A percentile compares a stretch with the other conserved stretches of the same genome.
phyloP scores from a whole-genome alignment of 1,284 basidiomycete species.

The Trichosporon sp. region DNA sequence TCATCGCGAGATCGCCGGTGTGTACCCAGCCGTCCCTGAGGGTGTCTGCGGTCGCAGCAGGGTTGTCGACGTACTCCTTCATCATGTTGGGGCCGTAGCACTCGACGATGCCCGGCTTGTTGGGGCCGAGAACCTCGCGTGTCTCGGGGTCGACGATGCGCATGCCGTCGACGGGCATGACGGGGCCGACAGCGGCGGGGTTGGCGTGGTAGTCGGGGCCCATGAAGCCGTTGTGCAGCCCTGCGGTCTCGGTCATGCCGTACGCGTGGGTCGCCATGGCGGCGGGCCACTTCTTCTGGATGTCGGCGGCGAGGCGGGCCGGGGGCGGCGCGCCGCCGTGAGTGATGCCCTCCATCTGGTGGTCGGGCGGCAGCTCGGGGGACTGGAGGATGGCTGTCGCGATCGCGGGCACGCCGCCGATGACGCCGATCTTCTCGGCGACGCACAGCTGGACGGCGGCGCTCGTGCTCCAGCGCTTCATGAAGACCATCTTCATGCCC shows the following conservation, averaged over 20 bases:
- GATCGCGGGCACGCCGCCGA: constrained; percentile 45
- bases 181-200: constrained; percentile 26
- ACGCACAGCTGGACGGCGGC: constrained; percentile 34
- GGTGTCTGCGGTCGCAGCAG: constrained; percentile 24
- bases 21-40: constrained; percentile 44
- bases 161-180: constrained; percentile 34
- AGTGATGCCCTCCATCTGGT: constrained; percentile 34
- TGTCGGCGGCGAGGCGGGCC: constrained; percentile 33
- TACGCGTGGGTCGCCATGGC: constrained; percentile 32
- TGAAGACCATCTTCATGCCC: constrained; percentile 39
- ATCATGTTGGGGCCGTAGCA: constrained; percentile 42
- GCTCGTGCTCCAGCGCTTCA: constrained; percentile 33
- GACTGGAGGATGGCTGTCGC: constrained; percentile 36
- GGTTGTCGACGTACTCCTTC: constrained; percentile 30
- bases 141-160: constrained; percentile 36
- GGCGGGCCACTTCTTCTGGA: constrained; percentile 35
- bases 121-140: constrained; percentile 17
- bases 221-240: constrained; percentile 35
- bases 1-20: constrained; percentile 39
- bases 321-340: constrained; percentile 44
- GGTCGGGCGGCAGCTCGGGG: constrained; percentile 27
- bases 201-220: constrained; percentile 35
- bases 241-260: constrained; percentile 45
- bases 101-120: constrained; percentile 31
- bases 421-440: constrained; percentile 31